Conservation (phyloP, 306 rosid species). For the Cajanus cajan region DNA sequence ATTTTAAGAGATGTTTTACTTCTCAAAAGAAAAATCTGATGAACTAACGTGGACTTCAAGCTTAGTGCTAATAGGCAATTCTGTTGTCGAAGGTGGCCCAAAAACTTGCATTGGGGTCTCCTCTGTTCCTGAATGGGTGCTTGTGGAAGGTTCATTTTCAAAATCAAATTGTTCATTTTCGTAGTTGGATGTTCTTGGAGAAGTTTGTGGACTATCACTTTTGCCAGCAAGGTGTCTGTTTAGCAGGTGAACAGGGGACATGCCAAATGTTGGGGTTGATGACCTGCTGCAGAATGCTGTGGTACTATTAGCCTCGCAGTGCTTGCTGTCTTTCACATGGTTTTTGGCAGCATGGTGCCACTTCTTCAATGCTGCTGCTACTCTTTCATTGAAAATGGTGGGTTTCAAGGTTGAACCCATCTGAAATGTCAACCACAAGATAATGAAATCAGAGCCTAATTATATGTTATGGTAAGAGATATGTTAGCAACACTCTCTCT, state of each 20-base stretch:
- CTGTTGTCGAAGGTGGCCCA: conserved; percentile 31
- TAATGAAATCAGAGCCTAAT: conserved; percentile 5
- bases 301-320: background rate
- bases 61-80: conserved; percentile 13
- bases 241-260: conserved; percentile 68
- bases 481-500: too few relatives aligned
- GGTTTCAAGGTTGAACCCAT: conserved; percentile 75
- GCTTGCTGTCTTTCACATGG: conserved; percentile 31
- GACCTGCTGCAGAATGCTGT: conserved; percentile 59
- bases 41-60: conserved; percentile 32
- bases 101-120: conserved; percentile 27
- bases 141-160: conserved; percentile 41
- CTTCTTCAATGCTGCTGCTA: conserved; percentile 55
- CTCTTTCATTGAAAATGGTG: conserved; percentile 58
- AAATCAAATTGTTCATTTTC: conserved; percentile 40
- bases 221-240: conserved; percentile 30
- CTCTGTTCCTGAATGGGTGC: background rate
- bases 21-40: conserved; percentile 49
- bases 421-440: conserved; percentile 31
- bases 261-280: conserved; percentile 50
- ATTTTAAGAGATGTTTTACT: too few relatives aligned
- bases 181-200: conserved; percentile 43
- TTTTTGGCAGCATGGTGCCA: conserved; percentile 62
- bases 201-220: conserved; percentile 34
- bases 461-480: background rate